A percentile compares a stretch with the other conserved stretches of the same genome.
These are phyloP conservation scores for Triangularia setosa DNA, from an alignment of 2,329 filamentous ascomycete species.

Conservation along the genomic window DNA sequence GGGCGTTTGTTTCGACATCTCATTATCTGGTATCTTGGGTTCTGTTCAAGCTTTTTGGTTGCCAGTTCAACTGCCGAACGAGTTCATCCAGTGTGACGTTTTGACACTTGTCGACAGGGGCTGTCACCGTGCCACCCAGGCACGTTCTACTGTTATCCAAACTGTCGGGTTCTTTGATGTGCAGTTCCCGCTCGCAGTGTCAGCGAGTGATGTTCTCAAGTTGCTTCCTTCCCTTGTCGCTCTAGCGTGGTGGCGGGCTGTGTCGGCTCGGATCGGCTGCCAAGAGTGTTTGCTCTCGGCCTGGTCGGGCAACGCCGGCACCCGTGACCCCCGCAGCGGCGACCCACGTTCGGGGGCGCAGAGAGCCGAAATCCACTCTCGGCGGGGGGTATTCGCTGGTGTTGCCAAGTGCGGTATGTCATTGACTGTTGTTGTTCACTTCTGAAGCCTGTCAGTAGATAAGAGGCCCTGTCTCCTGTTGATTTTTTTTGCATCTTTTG, in stretches of 20 bases:
- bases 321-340: not conserved
- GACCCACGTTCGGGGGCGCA: not conserved
- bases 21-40: not conserved
- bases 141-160: not conserved
- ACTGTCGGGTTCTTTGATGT: not conserved
- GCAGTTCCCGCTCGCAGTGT: not conserved
- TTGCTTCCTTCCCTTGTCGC: not conserved
- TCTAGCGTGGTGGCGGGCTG: not conserved
- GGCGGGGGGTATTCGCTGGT: not conserved
- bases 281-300: not conserved
- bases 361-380: not conserved
- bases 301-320: not conserved
- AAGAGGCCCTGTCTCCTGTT: not conserved
- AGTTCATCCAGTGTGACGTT: not conserved
- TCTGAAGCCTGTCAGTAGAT: not conserved
- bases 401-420: not conserved
- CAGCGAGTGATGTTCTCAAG: not conserved
- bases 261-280: not conserved
- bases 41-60: not conserved
- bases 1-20: not conserved
- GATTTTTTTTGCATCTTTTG: not conserved
- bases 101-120: not conserved
- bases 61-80: not conserved
- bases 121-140: not conserved
- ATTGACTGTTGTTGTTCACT: not conserved